A percentile compares a stretch with the other conserved stretches of the same genome.
phyloP scores from a whole-genome alignment of 139 green algal genomes.

The Tetradesmus obliquus region DNA sequence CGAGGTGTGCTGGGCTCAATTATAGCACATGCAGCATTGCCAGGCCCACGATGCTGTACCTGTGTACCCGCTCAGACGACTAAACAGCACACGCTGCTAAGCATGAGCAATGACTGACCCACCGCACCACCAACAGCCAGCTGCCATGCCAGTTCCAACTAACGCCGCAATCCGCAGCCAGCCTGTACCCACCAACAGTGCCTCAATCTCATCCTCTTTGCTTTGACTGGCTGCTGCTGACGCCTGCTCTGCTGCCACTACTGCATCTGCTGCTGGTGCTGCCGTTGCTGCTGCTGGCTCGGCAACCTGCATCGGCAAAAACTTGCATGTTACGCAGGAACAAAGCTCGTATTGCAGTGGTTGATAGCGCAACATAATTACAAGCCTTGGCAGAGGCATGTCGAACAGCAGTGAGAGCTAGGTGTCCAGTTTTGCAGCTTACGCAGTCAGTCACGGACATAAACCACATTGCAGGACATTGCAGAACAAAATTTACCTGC shows the following conservation, averaged over 20 bases:
- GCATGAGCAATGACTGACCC: too few relatives aligned
- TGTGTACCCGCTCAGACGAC: background rate
- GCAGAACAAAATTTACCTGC: background rate
- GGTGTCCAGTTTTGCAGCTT: background rate
- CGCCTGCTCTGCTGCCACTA: background rate
- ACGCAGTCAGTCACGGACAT: too few relatives aligned
- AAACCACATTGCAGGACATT: too few relatives aligned
- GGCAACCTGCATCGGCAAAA: background rate
- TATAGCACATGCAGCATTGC: too few relatives aligned
- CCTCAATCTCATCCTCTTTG: conserved; percentile 38
- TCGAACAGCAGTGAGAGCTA: background rate
- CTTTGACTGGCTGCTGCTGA: background rate
- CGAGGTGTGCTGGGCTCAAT: too few relatives aligned
- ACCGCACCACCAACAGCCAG: background rate
- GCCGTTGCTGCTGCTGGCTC: background rate
- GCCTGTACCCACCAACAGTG: background rate
- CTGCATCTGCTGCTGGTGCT: conserved; percentile 2
- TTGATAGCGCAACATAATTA: background rate
- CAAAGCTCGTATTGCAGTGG: background rate
- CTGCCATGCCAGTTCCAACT: background rate
- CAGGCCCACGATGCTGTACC: too few relatives aligned
- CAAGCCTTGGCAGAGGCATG: background rate
- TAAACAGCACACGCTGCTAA: background rate
- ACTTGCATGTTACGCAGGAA: background rate
- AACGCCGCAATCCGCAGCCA: background rate